phyloP scores from a whole-genome alignment of 345 rosid genomes.

The Lepidium aucheri region DNA sequence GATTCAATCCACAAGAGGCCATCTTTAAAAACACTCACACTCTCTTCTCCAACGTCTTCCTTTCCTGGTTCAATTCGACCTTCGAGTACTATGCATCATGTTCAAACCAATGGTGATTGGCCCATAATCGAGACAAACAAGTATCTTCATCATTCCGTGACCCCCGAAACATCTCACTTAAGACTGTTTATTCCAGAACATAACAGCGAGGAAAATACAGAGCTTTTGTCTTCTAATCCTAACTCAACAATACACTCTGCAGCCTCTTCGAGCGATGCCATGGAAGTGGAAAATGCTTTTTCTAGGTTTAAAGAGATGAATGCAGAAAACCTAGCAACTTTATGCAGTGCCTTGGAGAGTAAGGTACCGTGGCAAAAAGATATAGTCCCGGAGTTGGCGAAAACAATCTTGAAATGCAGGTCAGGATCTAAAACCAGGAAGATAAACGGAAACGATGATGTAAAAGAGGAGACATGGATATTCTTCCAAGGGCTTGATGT shows the following conservation, averaged over 20 bases:
- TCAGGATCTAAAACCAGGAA: slow-evolving; percentile 52
- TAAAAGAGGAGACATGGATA: slow-evolving; percentile 74
- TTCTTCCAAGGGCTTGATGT: slow-evolving; percentile 64
- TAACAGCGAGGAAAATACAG: slow-evolving; percentile 22
- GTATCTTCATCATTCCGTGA: slow-evolving; percentile 27
- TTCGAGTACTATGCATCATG: slow-evolving; percentile 30
- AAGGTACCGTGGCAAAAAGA: slow-evolving; percentile 70
- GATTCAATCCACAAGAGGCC: slow-evolving; percentile 44
- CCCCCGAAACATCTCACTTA: slow-evolving; percentile 29
- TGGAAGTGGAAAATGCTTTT: slow-evolving; percentile 43
- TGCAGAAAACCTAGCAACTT: slow-evolving; percentile 40
- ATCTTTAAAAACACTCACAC: slow-evolving; percentile 40
- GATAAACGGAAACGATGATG: slow-evolving; percentile 12
- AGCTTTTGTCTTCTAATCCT: slow-evolving; percentile 26
- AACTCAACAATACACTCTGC: slow-evolving; percentile 55
- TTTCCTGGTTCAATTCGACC: slow-evolving; percentile 35
- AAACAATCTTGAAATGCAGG: slow-evolving; percentile 58
- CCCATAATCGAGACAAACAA: slow-evolving; percentile 40
- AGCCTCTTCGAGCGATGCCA: slow-evolving; percentile 54
- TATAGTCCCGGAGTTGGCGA: slow-evolving; percentile 45
- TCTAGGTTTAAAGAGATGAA: slow-evolving; percentile 51
- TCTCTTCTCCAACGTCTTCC: slow-evolving; percentile 62
- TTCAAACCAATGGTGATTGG: slow-evolving; percentile 33
- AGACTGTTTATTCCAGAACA: slow-evolving; percentile 44
- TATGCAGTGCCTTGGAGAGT: slow-evolving; percentile 55